Percentiles rank a stretch among this genome's conserved stretches.
phyloP scores from a whole-genome alignment of 2,329 filamentous ascomycete species.

The Ophiostoma sp. region DNA sequence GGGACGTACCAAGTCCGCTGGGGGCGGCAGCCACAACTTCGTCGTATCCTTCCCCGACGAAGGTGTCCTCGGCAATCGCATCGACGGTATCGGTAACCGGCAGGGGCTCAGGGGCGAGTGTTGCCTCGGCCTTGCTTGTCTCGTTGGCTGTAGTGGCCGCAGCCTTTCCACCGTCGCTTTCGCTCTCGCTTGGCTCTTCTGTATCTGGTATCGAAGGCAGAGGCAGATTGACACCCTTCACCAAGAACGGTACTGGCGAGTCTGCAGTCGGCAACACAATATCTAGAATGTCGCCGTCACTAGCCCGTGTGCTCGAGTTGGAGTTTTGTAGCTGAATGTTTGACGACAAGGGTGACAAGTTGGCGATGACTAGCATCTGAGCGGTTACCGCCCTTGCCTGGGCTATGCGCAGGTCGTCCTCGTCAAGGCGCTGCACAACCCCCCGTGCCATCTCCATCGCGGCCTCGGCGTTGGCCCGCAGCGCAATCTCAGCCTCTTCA shows the following conservation, averaged over 20 bases:
- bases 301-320: not conserved
- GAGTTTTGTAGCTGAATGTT: not conserved
- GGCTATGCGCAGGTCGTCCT: not conserved
- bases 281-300: not conserved
- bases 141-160: not conserved
- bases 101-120: not conserved
- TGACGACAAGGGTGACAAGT: not conserved
- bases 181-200: not conserved
- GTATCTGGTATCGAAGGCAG: not conserved
- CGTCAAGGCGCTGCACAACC: constrained; percentile 15
- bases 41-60: not conserved
- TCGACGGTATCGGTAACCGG: not conserved
- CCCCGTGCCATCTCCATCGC: not conserved
- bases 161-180: not conserved
- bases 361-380: not conserved
- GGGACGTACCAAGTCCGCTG: not conserved
- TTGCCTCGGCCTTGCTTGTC: not conserved
- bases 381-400: not conserved
- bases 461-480: constrained; percentile 2
- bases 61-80: not conserved
- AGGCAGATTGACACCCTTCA: constrained; percentile 3
- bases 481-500: not conserved
- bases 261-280: not conserved
- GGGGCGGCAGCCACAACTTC: not conserved
- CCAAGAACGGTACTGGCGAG: not conserved